These are phyloP conservation scores for Blastobotrys terrestris DNA, from an alignment of 805 yeast species.

Conservation along the genomic window DNA sequence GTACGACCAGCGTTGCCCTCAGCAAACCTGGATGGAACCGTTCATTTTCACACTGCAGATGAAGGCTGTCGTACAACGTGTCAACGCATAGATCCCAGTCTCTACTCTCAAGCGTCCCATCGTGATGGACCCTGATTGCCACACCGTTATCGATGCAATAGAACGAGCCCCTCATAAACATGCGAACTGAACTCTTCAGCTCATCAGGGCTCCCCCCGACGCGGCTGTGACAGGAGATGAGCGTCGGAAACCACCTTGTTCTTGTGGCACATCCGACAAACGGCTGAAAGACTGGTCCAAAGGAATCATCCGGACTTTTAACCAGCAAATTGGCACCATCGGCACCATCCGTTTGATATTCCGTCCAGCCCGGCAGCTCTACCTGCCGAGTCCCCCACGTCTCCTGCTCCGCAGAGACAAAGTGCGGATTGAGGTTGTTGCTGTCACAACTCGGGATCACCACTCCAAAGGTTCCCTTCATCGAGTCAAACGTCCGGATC, in stretches of 20 bases:
- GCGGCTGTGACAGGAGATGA: background rate
- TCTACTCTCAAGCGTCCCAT: background rate
- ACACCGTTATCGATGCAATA: background rate
- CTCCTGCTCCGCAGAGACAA: background rate
- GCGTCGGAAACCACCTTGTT: background rate
- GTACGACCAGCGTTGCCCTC: background rate
- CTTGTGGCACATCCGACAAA: background rate
- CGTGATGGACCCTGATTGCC: background rate
- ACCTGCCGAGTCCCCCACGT: background rate
- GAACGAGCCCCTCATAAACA: background rate
- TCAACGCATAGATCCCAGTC: background rate
- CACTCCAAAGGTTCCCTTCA: background rate
- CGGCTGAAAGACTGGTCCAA: background rate
- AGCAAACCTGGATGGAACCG: background rate
- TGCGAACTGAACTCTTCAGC: background rate
- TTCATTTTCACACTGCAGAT: background rate
- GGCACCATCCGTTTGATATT: background rate
- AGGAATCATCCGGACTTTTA: background rate
- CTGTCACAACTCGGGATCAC: background rate
- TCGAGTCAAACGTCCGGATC: background rate
- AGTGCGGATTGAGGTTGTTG: background rate
- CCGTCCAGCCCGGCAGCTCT: background rate
- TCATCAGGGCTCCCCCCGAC: background rate
- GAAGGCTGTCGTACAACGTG: background rate
- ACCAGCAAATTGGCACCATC: background rate